Conservation (phyloP, 2,329 filamentous ascomycete genomes). For the Xylariaceae sp. region DNA sequence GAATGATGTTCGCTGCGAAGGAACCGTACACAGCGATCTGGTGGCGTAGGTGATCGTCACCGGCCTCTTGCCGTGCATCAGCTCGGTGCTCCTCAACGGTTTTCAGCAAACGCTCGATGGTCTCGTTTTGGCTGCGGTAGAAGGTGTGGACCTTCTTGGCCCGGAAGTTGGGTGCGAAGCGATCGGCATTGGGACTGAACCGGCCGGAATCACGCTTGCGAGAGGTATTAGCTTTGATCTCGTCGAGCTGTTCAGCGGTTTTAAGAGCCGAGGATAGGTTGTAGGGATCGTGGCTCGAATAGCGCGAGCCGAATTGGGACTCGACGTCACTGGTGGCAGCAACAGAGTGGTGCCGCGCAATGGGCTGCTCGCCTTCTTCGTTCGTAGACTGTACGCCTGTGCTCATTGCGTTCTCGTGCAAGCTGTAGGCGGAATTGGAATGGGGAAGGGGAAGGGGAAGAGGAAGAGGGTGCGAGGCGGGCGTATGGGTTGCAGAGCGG, state of each 20-base stretch:
- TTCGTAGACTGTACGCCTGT: conserved; percentile 49
- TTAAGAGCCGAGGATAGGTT: conserved; percentile 78
- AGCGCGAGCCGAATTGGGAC: conserved; percentile 39
- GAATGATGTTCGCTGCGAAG: conserved; percentile 77
- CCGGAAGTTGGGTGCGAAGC: conserved; percentile 30
- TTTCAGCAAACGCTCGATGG: conserved; percentile 89
- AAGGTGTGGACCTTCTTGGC: conserved; percentile 72
- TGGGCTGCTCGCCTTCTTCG: conserved; percentile 39
- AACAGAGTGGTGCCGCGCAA: conserved; percentile 46
- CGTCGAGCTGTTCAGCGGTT: conserved; percentile 71
- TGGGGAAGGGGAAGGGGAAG: no score
- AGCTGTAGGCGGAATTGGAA: conserved; percentile 5
- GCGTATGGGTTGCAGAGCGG: conserved; percentile 29
- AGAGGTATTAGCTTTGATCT: conserved; percentile 79
- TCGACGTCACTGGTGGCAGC: conserved; percentile 51
- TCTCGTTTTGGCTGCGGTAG: conserved; percentile 90
- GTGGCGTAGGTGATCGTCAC: conserved; percentile 78
- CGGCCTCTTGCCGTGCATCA: conserved; percentile 77
- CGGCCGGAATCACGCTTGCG: conserved; percentile 64
- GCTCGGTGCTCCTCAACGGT: conserved; percentile 88
- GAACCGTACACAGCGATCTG: conserved; percentile 67
- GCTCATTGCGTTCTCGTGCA: conserved; percentile 43
- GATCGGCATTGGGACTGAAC: conserved; percentile 17
- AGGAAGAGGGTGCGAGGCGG: conserved; percentile 25
- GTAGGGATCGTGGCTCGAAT: conserved; percentile 75